Conservation (phyloP, 495 filamentous ascomycete genomes). For the Aspergillus carlsbadensis region DNA sequence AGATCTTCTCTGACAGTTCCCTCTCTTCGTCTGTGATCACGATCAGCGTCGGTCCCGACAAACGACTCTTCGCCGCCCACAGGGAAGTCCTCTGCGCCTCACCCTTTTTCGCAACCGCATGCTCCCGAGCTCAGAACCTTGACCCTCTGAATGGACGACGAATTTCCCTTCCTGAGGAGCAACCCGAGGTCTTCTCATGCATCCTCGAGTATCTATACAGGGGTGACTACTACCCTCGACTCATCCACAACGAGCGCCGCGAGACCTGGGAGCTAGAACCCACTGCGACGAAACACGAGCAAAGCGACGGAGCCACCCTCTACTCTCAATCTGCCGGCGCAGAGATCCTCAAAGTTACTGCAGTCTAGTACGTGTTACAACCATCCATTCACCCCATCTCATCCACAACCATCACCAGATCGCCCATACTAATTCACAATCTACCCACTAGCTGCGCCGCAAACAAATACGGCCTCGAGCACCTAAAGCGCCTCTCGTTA, state of each 20-base stretch:
- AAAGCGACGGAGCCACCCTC: conserved; percentile 59
- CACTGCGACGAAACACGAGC: conserved; percentile 32
- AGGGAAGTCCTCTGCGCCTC: conserved; percentile 78
- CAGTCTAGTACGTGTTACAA: conserved; percentile 62
- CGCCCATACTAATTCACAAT: conserved; percentile 1
- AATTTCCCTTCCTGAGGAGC: conserved; percentile 78
- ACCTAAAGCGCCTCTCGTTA: conserved; percentile 78
- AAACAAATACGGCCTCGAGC: conserved; percentile 74
- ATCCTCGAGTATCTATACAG: conserved; percentile 92
- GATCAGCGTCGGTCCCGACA: conserved; percentile 71
- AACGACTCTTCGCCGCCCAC: conserved; percentile 86
- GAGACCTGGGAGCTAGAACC: conserved; percentile 73
- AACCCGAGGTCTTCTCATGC: conserved; percentile 86
- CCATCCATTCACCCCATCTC: background rate
- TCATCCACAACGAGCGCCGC: conserved; percentile 66
- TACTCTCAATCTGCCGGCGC: conserved; percentile 63
- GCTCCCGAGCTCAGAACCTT: conserved; percentile 16
- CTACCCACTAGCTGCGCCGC: conserved; percentile 64
- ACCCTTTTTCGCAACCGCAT: conserved; percentile 64
- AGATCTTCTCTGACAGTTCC: conserved; percentile 38
- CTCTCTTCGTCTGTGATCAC: conserved; percentile 74
- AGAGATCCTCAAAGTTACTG: conserved; percentile 79
- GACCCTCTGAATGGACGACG: conserved; percentile 38
- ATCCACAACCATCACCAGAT: background rate
- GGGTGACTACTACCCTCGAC: conserved; percentile 83